phyloP scores from a whole-genome alignment of 768 basidiomycete genomes.

The Mrakia hoshinonis region DNA sequence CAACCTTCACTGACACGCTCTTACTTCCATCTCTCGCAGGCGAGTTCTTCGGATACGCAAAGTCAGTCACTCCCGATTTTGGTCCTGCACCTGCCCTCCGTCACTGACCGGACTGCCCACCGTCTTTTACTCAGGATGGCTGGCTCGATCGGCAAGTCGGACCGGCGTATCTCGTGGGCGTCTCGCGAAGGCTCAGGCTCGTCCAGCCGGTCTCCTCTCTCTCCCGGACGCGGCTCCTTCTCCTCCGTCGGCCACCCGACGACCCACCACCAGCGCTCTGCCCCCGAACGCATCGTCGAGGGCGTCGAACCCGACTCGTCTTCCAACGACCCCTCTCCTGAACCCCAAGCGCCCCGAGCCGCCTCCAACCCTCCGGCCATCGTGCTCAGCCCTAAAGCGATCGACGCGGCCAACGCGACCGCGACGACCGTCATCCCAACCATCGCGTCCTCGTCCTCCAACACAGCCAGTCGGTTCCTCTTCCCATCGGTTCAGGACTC shows the following conservation, averaged over 20 bases:
- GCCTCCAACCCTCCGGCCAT: neutral
- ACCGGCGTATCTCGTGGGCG: slow-evolving; percentile 27
- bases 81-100: no score
- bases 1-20: neutral
- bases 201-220: neutral
- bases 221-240: neutral
- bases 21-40: slow-evolving; percentile 45
- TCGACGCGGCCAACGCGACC: neutral
- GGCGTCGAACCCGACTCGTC: neutral
- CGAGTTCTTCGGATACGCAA: slow-evolving; percentile 88
- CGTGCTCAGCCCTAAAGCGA: neutral
- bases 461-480: neutral
- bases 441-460: neutral
- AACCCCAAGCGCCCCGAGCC: neutral
- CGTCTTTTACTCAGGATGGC: slow-evolving; percentile 51
- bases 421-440: no score
- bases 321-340: neutral
- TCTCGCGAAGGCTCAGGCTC: slow-evolving; percentile 2
- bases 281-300: slow-evolving; percentile 19
- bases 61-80: slow-evolving; percentile 41
- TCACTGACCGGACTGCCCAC: neutral
- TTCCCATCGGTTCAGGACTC: neutral
- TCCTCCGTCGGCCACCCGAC: neutral
- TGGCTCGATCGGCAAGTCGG: slow-evolving; percentile 47
- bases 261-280: slow-evolving; percentile 11